phyloP scores from a whole-genome alignment of 75 land plant genomes.

The Ceratopteris richardii region DNA sequence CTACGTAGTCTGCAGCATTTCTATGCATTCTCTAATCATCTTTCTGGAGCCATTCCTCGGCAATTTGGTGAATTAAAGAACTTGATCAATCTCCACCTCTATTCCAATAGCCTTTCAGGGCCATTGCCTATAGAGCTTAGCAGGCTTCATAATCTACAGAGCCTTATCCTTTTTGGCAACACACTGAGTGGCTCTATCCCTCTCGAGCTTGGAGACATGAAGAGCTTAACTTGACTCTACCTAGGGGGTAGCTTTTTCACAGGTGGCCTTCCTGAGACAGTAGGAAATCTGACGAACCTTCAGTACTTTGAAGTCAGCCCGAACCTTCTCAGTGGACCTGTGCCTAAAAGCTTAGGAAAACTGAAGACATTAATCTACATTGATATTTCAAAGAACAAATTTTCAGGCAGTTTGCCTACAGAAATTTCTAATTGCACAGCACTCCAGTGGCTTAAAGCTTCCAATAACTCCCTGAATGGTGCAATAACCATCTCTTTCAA shows the following conservation, averaged over 20 bases:
- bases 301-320: constrained; percentile 1
- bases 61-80: constrained; percentile 17
- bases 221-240: constrained; percentile 25
- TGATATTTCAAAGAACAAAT: constrained; percentile 29
- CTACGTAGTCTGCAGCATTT: constrained; percentile 4
- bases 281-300: constrained; percentile 16
- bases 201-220: constrained; percentile 33
- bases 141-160: neutral
- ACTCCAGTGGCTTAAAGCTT: constrained; percentile 13
- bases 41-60: constrained; percentile 13
- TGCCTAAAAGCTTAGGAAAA: constrained; percentile 18
- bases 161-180: constrained; percentile 36
- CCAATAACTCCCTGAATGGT: constrained; percentile 11
- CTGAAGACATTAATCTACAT: constrained; percentile 12
- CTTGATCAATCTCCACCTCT: constrained; percentile 13
- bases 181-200: constrained; percentile 36
- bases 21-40: neutral
- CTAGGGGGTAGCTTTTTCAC: neutral
- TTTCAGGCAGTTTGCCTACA: constrained; percentile 20
- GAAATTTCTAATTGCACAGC: neutral
- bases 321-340: constrained; percentile 5
- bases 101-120: constrained; percentile 12
- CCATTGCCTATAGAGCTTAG: constrained; percentile 7
- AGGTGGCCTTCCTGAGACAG: constrained; percentile 5
- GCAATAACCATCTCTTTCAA: constrained; percentile 1